phyloP scores from a whole-genome alignment of 257 asterid genomes.

The Solanum chilense region DNA sequence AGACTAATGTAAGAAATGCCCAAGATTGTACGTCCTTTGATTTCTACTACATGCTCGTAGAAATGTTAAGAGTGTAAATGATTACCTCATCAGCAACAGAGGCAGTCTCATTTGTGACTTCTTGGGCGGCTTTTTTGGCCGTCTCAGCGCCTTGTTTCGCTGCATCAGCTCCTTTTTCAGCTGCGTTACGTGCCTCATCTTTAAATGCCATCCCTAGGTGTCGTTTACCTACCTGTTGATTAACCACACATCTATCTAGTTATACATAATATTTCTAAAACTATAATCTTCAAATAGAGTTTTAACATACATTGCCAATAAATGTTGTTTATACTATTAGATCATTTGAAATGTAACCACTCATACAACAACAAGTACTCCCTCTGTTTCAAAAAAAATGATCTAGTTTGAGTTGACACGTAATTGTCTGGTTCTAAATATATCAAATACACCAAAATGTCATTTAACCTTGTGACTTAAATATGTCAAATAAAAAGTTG shows the following conservation, averaged over 20 bases:
- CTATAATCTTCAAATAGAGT: neutral
- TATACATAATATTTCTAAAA: neutral
- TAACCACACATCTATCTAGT: neutral
- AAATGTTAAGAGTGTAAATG: neutral
- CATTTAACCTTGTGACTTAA: too few relatives aligned
- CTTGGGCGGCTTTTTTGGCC: slow-evolving; percentile 39
- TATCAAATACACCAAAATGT: too few relatives aligned
- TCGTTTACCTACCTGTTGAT: slow-evolving; percentile 13
- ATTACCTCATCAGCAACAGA: slow-evolving; percentile 30
- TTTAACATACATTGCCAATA: too few relatives aligned
- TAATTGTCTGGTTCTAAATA: too few relatives aligned
- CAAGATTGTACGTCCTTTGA: neutral
- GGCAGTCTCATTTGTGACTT: slow-evolving; percentile 29
- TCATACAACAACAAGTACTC: too few relatives aligned
- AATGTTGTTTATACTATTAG: neutral
- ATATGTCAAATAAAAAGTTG: too few relatives aligned
- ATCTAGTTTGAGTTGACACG: too few relatives aligned
- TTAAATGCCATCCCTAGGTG: slow-evolving; percentile 16
- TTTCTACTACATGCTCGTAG: neutral
- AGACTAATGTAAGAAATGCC: neutral
- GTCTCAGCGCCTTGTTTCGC: slow-evolving; percentile 43
- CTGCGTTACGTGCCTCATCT: slow-evolving; percentile 30
- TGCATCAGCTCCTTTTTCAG: slow-evolving; percentile 33
- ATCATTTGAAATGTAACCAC: neutral
- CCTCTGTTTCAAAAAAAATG: too few relatives aligned